Percentiles rank a stretch among this genome's conserved stretches.
These are phyloP conservation scores for Diophrys appendiculata DNA, from an alignment of 73 alveolate genomes.

Conservation along the genomic window DNA sequence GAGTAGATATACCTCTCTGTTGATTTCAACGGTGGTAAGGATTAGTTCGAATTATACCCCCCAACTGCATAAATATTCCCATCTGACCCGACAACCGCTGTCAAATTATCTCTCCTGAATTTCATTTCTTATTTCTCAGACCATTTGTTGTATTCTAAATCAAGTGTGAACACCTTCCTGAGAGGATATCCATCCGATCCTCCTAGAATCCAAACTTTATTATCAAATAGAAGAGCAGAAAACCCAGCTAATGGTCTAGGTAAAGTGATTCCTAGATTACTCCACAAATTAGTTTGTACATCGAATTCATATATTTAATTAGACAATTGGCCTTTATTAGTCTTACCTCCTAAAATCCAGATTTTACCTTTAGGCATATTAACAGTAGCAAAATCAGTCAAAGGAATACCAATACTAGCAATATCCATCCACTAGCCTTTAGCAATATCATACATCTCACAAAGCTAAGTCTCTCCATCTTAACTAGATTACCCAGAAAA, in stretches of 20 bases:
- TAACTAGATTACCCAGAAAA: background rate
- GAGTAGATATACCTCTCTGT: slow-evolving; percentile 74
- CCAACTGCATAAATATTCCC: slow-evolving; percentile 81
- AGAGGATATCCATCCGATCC: slow-evolving; percentile 81
- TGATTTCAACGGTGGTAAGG: slow-evolving; percentile 71
- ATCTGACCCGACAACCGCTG: slow-evolving; percentile 73
- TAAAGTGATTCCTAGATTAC: slow-evolving; percentile 41
- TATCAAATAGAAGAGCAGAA: slow-evolving; percentile 50
- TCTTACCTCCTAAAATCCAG: slow-evolving; percentile 80
- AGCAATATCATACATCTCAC: background rate
- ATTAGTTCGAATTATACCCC: slow-evolving; percentile 65
- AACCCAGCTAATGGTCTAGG: slow-evolving; percentile 76
- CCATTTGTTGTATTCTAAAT: slow-evolving; percentile 55
- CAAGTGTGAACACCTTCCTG: slow-evolving; percentile 59
- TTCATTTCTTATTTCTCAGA: slow-evolving; percentile 58
- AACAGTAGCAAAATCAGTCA: background rate
- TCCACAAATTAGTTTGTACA: slow-evolving; percentile 52
- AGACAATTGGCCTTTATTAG: slow-evolving; percentile 55
- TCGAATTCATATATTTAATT: slow-evolving; percentile 64
- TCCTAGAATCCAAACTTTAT: slow-evolving; percentile 64
- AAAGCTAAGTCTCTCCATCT: background rate
- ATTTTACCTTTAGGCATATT: slow-evolving; percentile 13
- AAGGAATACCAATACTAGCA: background rate
- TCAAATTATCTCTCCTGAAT: slow-evolving; percentile 78
- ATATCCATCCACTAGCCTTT: background rate